Conservation (phyloP, 306 rosid genomes). For the Elaeagnus macrophylla region DNA sequence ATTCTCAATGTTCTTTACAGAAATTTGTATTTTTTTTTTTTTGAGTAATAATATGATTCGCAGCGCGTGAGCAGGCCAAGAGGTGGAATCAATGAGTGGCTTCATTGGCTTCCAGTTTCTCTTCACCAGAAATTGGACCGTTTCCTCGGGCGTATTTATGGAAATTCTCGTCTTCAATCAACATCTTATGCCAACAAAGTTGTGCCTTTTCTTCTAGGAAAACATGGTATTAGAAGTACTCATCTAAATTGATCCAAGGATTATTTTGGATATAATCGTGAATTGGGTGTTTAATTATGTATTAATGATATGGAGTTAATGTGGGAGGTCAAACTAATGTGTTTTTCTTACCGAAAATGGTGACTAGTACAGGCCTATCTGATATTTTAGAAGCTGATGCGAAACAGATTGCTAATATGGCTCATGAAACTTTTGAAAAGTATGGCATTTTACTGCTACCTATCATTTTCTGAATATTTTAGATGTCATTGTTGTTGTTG, state of each 20-base stretch:
- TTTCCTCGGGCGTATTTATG: conserved; percentile 26
- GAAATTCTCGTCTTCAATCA: conserved; percentile 20
- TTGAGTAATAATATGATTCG: background rate
- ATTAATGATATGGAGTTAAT: background rate
- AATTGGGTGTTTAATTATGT: background rate
- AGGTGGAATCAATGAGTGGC: conserved; percentile 73
- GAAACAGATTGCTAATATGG: conserved; percentile 51
- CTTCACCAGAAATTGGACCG: conserved; percentile 45
- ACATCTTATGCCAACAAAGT: conserved; percentile 16
- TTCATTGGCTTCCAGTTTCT: conserved; percentile 82
- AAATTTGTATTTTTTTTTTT: background rate
- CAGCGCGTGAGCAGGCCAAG: conserved; percentile 82
- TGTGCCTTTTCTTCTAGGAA: conserved; percentile 17
- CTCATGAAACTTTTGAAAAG: conserved; percentile 55
- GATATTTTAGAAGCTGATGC: conserved; percentile 76
- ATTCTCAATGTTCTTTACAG: background rate
- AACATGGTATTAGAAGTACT: conserved; percentile 30
- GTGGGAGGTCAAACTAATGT: conserved; percentile 4
- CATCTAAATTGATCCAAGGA: background rate
- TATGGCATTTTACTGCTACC: conserved; percentile 12
- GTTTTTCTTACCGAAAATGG: conserved; percentile 12
- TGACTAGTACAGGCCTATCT: conserved; percentile 44
- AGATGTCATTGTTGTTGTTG: background rate
- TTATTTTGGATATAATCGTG: background rate
- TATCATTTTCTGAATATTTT: background rate